phyloP scores from a whole-genome alignment of 805 yeast species.

The Soucietia sequanensis region DNA sequence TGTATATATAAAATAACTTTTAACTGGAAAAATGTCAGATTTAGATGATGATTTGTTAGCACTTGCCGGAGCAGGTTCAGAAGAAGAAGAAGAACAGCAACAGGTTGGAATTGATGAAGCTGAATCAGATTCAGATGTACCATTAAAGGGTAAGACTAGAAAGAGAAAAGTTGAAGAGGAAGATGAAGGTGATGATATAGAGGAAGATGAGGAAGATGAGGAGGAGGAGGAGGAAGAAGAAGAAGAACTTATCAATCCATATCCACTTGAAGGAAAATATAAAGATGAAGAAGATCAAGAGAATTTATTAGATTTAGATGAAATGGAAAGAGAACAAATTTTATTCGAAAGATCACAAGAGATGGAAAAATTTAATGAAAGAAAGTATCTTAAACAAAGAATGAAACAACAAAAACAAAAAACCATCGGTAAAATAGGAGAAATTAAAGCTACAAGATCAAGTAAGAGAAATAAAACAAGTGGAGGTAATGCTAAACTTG shows the following conservation, averaged over 20 bases:
- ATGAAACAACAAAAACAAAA: constrained; percentile 48
- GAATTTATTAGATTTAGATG: constrained; percentile 70
- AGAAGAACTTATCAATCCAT: constrained; percentile 60
- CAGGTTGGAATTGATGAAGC: too few species aligned
- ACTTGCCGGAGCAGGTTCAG: constrained; percentile 65
- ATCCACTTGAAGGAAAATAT: constrained; percentile 91
- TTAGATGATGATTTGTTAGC: constrained; percentile 96
- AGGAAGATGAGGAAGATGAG: constrained; percentile 25
- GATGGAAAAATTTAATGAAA: constrained; percentile 83
- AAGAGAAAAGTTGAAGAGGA: constrained; percentile 29
- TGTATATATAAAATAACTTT: too few species aligned
- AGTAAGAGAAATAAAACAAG: constrained; percentile 31
- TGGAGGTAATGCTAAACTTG: constrained; percentile 37
- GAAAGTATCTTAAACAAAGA: constrained; percentile 79
- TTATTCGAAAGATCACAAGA: constrained; percentile 92
- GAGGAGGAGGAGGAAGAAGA: constrained; percentile 32
- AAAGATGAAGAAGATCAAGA: constrained; percentile 77
- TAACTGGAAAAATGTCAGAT: too few species aligned
- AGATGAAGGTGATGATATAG: constrained; percentile 18
- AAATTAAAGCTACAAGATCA: constrained; percentile 35
- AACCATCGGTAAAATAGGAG: constrained; percentile 13
- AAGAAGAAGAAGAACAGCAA: constrained; percentile 31
- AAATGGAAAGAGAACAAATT: constrained; percentile 87
- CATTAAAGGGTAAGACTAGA: constrained; percentile 17
- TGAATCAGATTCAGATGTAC: constrained; percentile 14